These are phyloP conservation scores for Oidiodendron maius DNA, from an alignment of 495 filamentous ascomycete genomes.

Conservation along the genomic window DNA sequence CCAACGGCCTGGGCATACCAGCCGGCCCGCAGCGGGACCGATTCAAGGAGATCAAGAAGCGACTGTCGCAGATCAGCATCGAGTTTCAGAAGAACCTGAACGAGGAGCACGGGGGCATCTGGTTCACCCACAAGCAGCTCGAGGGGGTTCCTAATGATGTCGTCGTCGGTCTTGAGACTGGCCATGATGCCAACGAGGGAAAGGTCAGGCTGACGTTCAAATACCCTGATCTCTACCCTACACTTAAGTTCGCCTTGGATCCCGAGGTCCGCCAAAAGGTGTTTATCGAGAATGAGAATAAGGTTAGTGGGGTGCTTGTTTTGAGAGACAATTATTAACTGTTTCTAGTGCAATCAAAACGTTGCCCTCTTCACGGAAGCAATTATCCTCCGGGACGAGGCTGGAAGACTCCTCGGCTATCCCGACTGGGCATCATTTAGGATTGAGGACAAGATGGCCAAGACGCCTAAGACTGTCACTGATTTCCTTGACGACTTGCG, in stretches of 20 bases:
- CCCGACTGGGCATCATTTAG: conserved; percentile 86
- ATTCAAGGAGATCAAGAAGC: conserved; percentile 61
- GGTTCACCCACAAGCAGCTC: conserved; percentile 54
- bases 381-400: conserved; percentile 85
- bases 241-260: conserved; percentile 51
- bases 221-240: conserved; percentile 57
- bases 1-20: conserved; percentile 49
- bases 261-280: conserved; percentile 46
- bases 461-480: conserved; percentile 79
- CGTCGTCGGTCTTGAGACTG: conserved; percentile 57
- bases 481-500: conserved; percentile 80
- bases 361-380: conserved; percentile 80
- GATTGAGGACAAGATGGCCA: conserved; percentile 97
- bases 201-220: conserved; percentile 55
- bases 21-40: conserved; percentile 48
- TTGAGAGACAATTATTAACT: background rate
- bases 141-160: conserved; percentile 54
- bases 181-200: conserved; percentile 60
- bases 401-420: conserved; percentile 84
- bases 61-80: conserved; percentile 49
- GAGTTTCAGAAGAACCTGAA: conserved; percentile 56
- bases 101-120: conserved; percentile 54
- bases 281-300: conserved; percentile 55
- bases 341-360: conserved; percentile 67
- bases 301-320: conserved; percentile 26